Evolutionary conservation across 257 asterid species (phyloP).

Genomic region (Solanum okadae): DNA sequence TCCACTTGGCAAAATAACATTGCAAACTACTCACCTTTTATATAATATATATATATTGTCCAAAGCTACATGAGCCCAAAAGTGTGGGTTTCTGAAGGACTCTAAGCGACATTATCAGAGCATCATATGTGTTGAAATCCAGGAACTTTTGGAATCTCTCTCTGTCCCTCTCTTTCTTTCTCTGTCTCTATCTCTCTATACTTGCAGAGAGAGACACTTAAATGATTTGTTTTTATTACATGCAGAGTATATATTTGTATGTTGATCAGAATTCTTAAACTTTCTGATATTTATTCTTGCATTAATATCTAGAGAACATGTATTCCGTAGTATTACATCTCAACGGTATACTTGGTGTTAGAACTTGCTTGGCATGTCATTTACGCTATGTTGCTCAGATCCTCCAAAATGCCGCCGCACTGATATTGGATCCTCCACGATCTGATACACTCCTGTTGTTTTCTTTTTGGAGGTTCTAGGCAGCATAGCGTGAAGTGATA

Average conservation of each 20-base stretch:
- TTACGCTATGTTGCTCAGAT: background rate
- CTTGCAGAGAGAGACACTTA: background rate
- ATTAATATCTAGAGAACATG: background rate
- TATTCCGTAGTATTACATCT: background rate
- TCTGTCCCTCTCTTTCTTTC: background rate
- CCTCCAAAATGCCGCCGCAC: background rate
- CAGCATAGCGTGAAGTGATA: background rate
- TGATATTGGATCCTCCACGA: background rate
- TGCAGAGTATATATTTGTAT: background rate
- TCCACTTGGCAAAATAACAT: background rate
- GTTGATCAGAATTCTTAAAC: background rate
- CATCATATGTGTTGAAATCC: background rate
- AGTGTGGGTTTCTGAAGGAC: background rate
- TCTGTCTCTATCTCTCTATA: background rate
- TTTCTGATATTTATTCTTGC: background rate
- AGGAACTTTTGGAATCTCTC: background rate
- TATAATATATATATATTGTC: background rate
- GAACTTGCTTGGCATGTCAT: background rate
- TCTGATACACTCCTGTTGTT: background rate
- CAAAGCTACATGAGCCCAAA: background rate
- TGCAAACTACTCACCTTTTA: background rate
- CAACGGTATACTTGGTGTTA: background rate
- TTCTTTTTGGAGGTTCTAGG: background rate
- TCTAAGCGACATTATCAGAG: background rate
- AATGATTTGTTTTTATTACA: background rate